Base-by-base conservation (phyloP, 2,329 filamentous ascomycete genomes). In the Beauveria varroae region DNA sequence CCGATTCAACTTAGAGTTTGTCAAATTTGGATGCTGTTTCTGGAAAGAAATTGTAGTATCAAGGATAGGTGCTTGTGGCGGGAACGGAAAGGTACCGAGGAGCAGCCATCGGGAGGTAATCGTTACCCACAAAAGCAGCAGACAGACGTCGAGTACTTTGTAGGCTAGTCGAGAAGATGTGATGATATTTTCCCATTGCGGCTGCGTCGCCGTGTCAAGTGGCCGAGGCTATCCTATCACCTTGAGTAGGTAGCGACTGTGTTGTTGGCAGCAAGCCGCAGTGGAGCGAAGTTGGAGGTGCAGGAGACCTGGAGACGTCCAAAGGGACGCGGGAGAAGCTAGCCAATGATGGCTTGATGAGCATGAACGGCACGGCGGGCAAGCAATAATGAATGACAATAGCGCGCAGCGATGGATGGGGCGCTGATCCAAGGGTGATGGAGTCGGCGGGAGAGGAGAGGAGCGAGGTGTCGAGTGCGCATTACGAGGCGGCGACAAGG, bases 371-470 rank as follows among this genome's bases (percentile, higher is more conserved):
- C 30, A 20, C n/a, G 24, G 20, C 16, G 24, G 24, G 22, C 40
- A 41, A 44, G 37, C 40, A 47, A 34, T 34, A 34, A 34, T 34
- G 30, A 34, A 14, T 34, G 30, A 34, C 30, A 34, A 57, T 57
- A 49, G 54, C 54, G 41, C 20, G 41, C 22, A 24, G 43, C 24
- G 43, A 57, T 57, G 43, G 54, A 57, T 57, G 54, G 54, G 54
- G 54, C 43, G 54, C 40, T 57, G 54, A 57, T 57, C 40, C 44
- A 49, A 34, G 54, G 30, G 30, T 18, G 51, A 53, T 41, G 22
- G 43, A 40, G 54, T 28, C 14, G 16, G 20, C 22, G 53, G 18
- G 20, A 16, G 52, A 40, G 34, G 49, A 24, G 18, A 18, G 20
- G 22, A 34, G 20, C 40, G 41, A 47, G 41, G 28, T 47, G 14